A percentile compares a stretch with the other conserved stretches of the same genome.
Conservation (phyloP, 352 stramenopile species). For the Globisporangium takayamanum region DNA sequence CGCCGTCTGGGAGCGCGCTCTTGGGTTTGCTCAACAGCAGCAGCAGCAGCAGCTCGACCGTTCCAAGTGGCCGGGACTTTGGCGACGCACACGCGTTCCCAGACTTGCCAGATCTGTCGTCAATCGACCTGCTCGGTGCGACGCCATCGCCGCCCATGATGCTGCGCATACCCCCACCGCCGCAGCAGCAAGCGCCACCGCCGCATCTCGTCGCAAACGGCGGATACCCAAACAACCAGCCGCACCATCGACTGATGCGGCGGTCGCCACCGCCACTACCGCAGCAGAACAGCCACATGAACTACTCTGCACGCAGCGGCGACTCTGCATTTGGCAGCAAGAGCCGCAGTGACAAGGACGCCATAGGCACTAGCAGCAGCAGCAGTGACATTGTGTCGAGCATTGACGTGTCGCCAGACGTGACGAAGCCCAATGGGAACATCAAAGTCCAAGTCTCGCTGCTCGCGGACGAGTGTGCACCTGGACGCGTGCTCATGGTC, state of each 20-base stretch:
- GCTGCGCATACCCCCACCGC: constrained; percentile 13
- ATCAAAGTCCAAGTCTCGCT: constrained; percentile 74
- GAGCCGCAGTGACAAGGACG: constrained; percentile 1
- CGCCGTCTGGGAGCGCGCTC: constrained; percentile 28
- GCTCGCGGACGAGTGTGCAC: constrained; percentile 46
- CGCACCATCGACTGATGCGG: too few relatives aligned
- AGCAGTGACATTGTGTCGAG: constrained; percentile 7
- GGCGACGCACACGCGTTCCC: constrained; percentile 1
- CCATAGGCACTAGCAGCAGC: constrained; percentile 15
- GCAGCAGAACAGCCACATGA: not conserved
- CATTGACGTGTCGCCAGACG: constrained; percentile 45
- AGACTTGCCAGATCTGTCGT: constrained; percentile 6
- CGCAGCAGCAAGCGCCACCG: constrained; percentile 9
- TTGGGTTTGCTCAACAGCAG: constrained; percentile 28
- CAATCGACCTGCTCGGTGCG: constrained; percentile 7
- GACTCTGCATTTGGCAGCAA: constrained; percentile 22
- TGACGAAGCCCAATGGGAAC: constrained; percentile 69
- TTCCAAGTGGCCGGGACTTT: not conserved
- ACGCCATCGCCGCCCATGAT: constrained; percentile 8
- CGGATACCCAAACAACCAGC: not conserved
- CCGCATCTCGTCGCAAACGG: constrained; percentile 1
- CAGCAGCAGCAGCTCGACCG: not conserved
- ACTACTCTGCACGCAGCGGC: not conserved
- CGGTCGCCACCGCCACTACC: not conserved
- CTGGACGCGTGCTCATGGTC: constrained; percentile 59